Evolutionary conservation across 768 basidiomycete species (phyloP).

Genomic region (Macrolepiota dolichaula): DNA sequence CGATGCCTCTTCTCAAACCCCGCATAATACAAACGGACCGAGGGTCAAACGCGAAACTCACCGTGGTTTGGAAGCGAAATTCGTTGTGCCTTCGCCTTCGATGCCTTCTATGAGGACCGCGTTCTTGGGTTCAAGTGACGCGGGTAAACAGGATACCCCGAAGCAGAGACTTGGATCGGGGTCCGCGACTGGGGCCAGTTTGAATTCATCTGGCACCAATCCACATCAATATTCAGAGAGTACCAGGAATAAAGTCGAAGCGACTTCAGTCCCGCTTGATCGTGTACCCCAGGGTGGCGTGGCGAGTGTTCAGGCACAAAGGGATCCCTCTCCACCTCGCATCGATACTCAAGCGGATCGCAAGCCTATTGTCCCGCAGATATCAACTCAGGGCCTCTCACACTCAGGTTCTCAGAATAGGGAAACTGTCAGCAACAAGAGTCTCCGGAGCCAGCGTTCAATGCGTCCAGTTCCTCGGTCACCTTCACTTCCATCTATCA

Average conservation of each 20-base stretch:
- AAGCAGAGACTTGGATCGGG: not conserved
- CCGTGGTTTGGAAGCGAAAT: not conserved
- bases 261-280: not conserved
- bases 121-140: not conserved
- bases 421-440: not conserved
- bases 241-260: not conserved
- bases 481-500: conserved; percentile 2
- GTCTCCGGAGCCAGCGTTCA: not conserved
- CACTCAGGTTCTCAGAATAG: no score
- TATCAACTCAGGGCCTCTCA: not conserved
- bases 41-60: not conserved
- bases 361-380: not conserved
- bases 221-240: not conserved
- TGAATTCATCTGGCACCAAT: not conserved
- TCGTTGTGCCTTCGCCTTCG: not conserved
- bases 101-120: not conserved
- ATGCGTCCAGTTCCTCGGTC: not conserved
- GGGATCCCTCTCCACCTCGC: not conserved
- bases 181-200: not conserved
- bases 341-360: not conserved
- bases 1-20: not conserved
- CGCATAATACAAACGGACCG: not conserved
- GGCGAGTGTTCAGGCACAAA: not conserved
- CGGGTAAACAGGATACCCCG: not conserved
- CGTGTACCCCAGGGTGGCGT: not conserved